Percentiles rank a stretch among this genome's conserved stretches.
Evolutionary conservation across 164 flowering plant genomes (phyloP).

Genomic region (Cinnamomum chago): DNA sequence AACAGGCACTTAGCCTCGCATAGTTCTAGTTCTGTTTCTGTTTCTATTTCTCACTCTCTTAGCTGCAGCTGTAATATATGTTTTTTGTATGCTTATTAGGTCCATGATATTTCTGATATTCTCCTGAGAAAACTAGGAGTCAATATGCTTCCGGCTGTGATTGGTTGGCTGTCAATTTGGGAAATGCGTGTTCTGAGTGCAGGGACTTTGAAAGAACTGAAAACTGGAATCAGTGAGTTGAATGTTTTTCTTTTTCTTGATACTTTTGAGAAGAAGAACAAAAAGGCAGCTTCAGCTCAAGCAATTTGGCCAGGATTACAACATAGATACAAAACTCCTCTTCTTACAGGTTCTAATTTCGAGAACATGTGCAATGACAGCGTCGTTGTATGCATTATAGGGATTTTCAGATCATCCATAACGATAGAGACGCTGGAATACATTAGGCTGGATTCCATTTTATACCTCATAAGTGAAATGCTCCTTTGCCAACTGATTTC

Average conservation of each 20-base stretch:
- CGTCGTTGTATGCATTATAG: slow-evolving; percentile 79
- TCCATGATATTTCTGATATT: slow-evolving; percentile 59
- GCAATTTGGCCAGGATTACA: slow-evolving; percentile 33
- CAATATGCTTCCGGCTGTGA: slow-evolving; percentile 74
- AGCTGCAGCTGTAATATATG: not conserved
- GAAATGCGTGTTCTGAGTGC: slow-evolving; percentile 57
- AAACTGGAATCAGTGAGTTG: slow-evolving; percentile 68
- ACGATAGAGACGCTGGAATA: slow-evolving; percentile 59
- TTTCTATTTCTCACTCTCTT: too few species aligned
- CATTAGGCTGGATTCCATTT: slow-evolving; percentile 12
- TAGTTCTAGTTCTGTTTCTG: too few species aligned
- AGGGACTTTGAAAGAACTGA: slow-evolving; percentile 71
- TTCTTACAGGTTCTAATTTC: slow-evolving; percentile 51
- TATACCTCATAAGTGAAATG: too few species aligned
- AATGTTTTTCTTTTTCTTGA: slow-evolving; percentile 51
- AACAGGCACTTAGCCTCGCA: too few species aligned
- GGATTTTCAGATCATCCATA: slow-evolving; percentile 71
- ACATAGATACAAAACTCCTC: slow-evolving; percentile 35
- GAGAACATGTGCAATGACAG: slow-evolving; percentile 56
- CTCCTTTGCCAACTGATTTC: too few species aligned
- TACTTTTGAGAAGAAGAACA: slow-evolving; percentile 63
- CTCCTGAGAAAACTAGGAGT: slow-evolving; percentile 50
- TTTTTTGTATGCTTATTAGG: slow-evolving; percentile 31
- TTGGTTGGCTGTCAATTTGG: slow-evolving; percentile 86
- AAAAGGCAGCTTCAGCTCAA: slow-evolving; percentile 41